These are phyloP conservation scores for Logfia minima DNA, from an alignment of 129 eudicot genomes.

Conservation along the genomic window DNA sequence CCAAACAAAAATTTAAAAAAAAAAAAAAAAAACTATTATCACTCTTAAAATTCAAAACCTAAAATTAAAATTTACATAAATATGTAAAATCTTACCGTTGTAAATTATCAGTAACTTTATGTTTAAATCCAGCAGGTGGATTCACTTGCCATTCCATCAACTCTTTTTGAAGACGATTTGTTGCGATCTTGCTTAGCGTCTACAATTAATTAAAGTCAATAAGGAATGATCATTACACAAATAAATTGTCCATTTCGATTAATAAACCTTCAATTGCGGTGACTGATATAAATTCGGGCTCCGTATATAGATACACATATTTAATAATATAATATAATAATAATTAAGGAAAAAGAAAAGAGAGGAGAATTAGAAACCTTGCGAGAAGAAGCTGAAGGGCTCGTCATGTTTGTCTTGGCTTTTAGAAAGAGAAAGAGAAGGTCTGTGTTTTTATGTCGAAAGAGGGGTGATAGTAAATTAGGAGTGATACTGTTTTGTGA, in stretches of 20 bases:
- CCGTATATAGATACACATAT: not conserved
- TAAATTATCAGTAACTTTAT: slow-evolving; percentile 80
- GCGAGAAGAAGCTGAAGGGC: slow-evolving; percentile 68
- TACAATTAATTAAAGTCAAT: slow-evolving; percentile 14
- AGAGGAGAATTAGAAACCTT: slow-evolving; percentile 40
- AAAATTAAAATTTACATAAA: not conserved
- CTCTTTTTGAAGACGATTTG: slow-evolving; percentile 83
- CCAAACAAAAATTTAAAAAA: slow-evolving; percentile 9
- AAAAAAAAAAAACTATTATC: not conserved
- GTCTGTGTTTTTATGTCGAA: slow-evolving; percentile 22
- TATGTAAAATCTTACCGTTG: slow-evolving; percentile 46
- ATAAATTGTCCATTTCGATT: not conserved
- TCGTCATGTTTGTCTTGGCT: slow-evolving; percentile 44
- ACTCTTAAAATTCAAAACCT: not conserved
- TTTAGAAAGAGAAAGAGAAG: slow-evolving; percentile 28
- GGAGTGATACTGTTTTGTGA: not conserved
- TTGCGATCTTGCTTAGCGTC: slow-evolving; percentile 81
- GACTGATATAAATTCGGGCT: slow-evolving; percentile 32
- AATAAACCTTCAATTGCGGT: not conserved
- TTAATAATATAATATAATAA: too few species aligned
- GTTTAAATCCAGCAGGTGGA: slow-evolving; percentile 80
- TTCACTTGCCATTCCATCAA: slow-evolving; percentile 79
- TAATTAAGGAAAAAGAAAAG: too few species aligned
- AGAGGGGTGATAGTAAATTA: slow-evolving; percentile 7
- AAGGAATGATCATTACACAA: not conserved